phyloP scores from a whole-genome alignment of 805 yeast genomes.

The Dipodascopsis uninucleata region DNA sequence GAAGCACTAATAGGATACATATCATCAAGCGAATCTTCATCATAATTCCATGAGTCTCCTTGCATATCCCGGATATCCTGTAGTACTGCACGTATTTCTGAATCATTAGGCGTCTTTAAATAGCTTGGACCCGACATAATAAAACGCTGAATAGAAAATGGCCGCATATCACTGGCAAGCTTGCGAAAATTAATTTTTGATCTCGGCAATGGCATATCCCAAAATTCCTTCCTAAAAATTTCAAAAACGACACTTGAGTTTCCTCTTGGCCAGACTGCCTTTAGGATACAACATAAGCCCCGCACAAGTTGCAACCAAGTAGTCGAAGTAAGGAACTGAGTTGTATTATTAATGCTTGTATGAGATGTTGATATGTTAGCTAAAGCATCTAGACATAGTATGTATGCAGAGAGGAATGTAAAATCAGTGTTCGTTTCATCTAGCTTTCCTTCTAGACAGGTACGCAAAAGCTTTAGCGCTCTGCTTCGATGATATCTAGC shows the following conservation, averaged over 20 bases:
- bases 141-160: slow-evolving; percentile 9
- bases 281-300: slow-evolving; percentile 92
- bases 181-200: slow-evolving; percentile 30
- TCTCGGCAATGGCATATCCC: slow-evolving; percentile 52
- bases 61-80: slow-evolving; percentile 16
- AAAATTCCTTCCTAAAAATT: slow-evolving; percentile 78
- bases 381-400: slow-evolving; percentile 80
- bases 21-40: slow-evolving; percentile 80
- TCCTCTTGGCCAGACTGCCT: slow-evolving; percentile 93
- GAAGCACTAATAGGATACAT: slow-evolving; percentile 78
- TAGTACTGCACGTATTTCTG: not conserved
- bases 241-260: slow-evolving; percentile 62
- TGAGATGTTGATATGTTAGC: slow-evolving; percentile 34
- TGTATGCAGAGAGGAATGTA: slow-evolving; percentile 90
- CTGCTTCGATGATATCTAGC: slow-evolving; percentile 68
- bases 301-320: slow-evolving; percentile 97
- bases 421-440: slow-evolving; percentile 71
- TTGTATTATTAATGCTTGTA: slow-evolving; percentile 46
- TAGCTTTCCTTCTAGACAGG: slow-evolving; percentile 72
- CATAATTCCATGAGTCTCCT: too few relatives aligned
- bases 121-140: slow-evolving; percentile 6
- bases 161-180: slow-evolving; percentile 11
- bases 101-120: not conserved
- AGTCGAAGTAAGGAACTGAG: slow-evolving; percentile 73
- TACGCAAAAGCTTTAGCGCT: slow-evolving; percentile 73